Evolutionary conservation across 768 basidiomycete species (phyloP).

Genomic region (Steccherinum ochraceum): DNA sequence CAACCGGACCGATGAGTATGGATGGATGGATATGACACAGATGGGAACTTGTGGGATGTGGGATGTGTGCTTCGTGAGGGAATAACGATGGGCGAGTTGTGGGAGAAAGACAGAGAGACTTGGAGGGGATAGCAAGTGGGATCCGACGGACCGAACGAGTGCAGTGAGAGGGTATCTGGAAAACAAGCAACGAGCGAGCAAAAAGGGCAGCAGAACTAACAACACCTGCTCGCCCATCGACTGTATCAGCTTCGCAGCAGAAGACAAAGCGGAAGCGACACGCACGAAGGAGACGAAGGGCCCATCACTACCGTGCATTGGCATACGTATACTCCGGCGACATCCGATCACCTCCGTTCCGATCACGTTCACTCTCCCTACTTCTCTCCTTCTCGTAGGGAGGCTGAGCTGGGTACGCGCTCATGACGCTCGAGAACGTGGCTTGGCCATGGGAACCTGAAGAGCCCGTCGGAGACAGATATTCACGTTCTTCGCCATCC

Average conservation of each 20-base stretch:
- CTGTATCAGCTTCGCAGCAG: no score
- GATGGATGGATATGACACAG: no score
- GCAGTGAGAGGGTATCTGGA: no score
- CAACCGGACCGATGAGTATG: no score
- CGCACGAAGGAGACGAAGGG: conserved; percentile 8
- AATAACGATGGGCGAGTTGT: no score
- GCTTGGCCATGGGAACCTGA: conserved; percentile 2
- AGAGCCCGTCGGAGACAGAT: conserved; percentile 31
- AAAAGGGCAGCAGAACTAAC: conserved; percentile 3
- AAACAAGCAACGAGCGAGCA: not conserved
- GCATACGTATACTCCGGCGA: conserved; percentile 22
- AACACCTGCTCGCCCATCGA: conserved; percentile 4
- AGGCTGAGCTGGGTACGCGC: conserved; percentile 49
- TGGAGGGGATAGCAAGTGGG: not conserved
- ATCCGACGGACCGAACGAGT: no score
- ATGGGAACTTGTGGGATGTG: no score
- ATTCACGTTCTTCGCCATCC: not conserved
- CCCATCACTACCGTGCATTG: conserved; percentile 11
- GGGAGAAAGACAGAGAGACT: not conserved
- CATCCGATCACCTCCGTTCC: conserved; percentile 24
- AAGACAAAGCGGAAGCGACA: not conserved
- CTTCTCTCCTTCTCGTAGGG: not conserved
- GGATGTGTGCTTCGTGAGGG: no score
- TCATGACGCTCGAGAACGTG: conserved; percentile 61
- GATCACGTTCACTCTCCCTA: conserved; percentile 14